Evolutionary conservation across 441 rosid species (phyloP), one percentile per base, ranked within the genome.

Genomic region (Populus hybrid): DNA sequence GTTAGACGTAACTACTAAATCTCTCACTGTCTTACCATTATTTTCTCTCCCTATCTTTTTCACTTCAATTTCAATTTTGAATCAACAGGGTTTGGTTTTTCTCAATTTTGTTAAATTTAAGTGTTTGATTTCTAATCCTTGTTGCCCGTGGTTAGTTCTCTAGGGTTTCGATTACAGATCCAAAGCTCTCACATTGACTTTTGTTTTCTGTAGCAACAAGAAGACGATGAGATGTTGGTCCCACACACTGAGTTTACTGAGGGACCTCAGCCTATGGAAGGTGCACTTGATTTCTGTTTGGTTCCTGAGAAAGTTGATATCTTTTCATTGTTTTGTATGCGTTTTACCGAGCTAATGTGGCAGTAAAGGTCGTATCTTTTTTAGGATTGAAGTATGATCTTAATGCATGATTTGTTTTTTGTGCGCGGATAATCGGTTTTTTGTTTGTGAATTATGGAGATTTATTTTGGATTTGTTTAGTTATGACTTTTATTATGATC

Each of bases 241-340:
- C 99, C 99, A 12, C 92, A 86, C 81, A 86, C 92, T 32, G 99
- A 92, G 78, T 76, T 89, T 71, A 53, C 86, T 24, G 94, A 92
- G 23, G 94, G 92, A 40, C 96, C 94, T 70, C 96, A 92, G 91
- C 94, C 97, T 1, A 92, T 92, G 98, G 97, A 94, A 89, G 96
- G 98, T 92, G 7, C 74, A 66, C 64, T 72, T 24, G 11, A 61
- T 21, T 67, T 67, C 18, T 28, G 30, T 14, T 4, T 46, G 35
- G 35, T 34, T 34, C 7, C 7, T 34, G 35, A 34, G 35, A 46
- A 46, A 46, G 18, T 11, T 46, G 18, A 46, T 46, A 10, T 46
- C 18, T 46, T 46, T 12, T 46, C 18, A 46, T 46, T 46, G 57
- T 72, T 81, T 79, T 79, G 42, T 65, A 65, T 71, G 28, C 7